Evolutionary conservation across 306 rosid genomes (phyloP), one percentile per base, ranked within the genome.

Genomic region (Vigna radiata): DNA sequence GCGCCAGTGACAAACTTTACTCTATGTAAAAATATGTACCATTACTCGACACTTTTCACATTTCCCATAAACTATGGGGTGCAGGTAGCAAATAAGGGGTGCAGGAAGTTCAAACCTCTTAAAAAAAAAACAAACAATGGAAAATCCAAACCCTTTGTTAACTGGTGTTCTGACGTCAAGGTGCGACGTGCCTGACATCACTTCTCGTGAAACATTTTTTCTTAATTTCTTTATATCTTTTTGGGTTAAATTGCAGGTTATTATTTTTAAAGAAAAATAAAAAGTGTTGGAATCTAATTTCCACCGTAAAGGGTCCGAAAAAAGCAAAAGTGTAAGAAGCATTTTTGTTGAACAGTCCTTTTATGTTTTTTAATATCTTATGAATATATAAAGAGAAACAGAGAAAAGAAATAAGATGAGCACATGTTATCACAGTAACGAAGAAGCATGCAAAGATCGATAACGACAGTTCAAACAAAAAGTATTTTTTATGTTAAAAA

Each of bases 241-340:
- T 19, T 27, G 4, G 52, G 68, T 63, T 53, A 31, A 63, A 63
- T 79, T 63, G 43, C 56, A n/a, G 29, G 31, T 11, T 70, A 54
- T 47, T 11, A 25, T 68, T 44, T 50, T 53, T 1, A 56, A 46
- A 46, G 5, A 53, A 18, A 11, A 36, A 25, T 0, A 36, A 70
- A 68, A 76, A 63, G 69, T 76, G 37, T 4, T 19, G 2, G 74
- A 76, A 81, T 50, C 68, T 47, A 63, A 41, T 69, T 81, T 70
- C 77, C 78, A 76, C 85, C 81, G 81, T 29, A 81, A 82, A 81
- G 59, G 68, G 41, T 69, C 67, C 62, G 68, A 39, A 61, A 55
- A 81, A 81, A 69, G 73, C 44, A 81, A 81, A 81, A 81, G 81
- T 68, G 10, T 50, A 3, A 36, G 47, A 31, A 47, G 72, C 67